Base-by-base conservation (phyloP, 163 green algal genomes). In the Chlamydomonas reinhardtii region DNA sequence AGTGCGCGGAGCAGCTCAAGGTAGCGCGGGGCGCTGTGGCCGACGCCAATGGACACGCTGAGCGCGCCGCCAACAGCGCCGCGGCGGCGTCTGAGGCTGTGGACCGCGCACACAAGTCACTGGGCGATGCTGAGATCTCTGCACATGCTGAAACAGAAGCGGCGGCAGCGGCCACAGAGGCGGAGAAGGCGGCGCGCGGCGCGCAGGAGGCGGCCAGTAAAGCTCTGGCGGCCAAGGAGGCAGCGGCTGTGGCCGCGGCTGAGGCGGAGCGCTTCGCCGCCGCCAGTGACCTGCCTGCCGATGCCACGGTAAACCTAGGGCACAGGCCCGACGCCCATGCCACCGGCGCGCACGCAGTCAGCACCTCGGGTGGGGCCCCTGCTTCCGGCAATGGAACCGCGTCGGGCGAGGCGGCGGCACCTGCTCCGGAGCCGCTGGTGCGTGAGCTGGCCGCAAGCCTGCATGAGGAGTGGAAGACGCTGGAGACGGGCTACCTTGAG, bases 1-100 rank as follows among this genome's bases (percentile, higher is more conserved):
- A 94, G 86, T 96, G 93, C 83, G 92, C 92, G 43, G 92, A 94
- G 77, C 85, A 92, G 70, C 90, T 96, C 32, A 95, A 94, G 82
- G 88, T 93, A 59, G 83, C 77, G 39, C 85, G 85, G 2, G 61
- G 29, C 12, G 92, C 92, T 17, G 86, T 90, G 4, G 43, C n/a
- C 19, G 92, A 94, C 56, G 92, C 91, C 0, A 85, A 85, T 24
- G 43, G 27, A 2, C 90, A 92, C 43, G 93, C 92, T 29, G 90
- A 94, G 78, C 71, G 89, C 4, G 91, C 91, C 39, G 65, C 62
- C 0, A 76, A 62, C 11, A 87, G 90, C 3, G 89, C 91, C 3
- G 62, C 56, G 19, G 52, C 73, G 64, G 93, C 92, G 48, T 52
- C 74, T 48, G 92, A 92, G 25, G 92, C 92, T 1, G 87, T 91